Evolutionary conservation across 139 green algal species (phyloP).

Genomic region (Chlamydomonas schloesseri): DNA sequence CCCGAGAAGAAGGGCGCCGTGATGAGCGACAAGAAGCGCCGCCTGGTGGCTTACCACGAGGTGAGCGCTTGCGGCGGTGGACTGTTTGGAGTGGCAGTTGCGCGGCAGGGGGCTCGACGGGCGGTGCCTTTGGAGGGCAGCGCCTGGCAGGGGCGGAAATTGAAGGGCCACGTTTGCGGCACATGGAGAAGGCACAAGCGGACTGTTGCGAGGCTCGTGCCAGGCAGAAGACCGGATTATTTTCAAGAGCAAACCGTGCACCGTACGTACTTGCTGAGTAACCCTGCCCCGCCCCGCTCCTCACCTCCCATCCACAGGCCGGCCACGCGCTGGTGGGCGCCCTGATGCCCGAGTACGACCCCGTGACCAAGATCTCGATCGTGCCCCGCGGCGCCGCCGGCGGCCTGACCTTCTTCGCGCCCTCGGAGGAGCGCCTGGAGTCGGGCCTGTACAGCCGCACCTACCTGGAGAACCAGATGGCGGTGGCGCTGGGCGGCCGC

Average conservation of each 20-base stretch:
- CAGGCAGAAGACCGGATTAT: too few species aligned
- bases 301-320: slow-evolving; percentile 61
- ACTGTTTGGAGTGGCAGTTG: too few species aligned
- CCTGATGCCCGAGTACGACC: slow-evolving; percentile 99
- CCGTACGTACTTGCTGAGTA: too few species aligned
- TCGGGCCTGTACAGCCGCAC: slow-evolving; percentile 87
- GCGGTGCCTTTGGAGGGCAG: too few species aligned
- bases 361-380: slow-evolving; percentile 99
- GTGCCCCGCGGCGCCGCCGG: slow-evolving; percentile 95
- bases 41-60: slow-evolving; percentile 98
- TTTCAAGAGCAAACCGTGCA: too few species aligned
- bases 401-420: slow-evolving; percentile 96
- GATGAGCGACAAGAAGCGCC: slow-evolving; percentile 96
- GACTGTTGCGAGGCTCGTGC: too few species aligned
- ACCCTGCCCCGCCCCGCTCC: background rate
- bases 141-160: too few species aligned
- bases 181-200: too few species aligned
- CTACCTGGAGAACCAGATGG: slow-evolving; percentile 95
- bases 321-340: slow-evolving; percentile 83
- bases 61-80: slow-evolving; percentile 14
- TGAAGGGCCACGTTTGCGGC: too few species aligned
- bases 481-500: slow-evolving; percentile 92
- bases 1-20: slow-evolving; percentile 99
- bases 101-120: too few species aligned
- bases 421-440: slow-evolving; percentile 92